Evolutionary conservation across 768 basidiomycete genomes (phyloP).

Genomic region (Stropharia rugosoannulata): DNA sequence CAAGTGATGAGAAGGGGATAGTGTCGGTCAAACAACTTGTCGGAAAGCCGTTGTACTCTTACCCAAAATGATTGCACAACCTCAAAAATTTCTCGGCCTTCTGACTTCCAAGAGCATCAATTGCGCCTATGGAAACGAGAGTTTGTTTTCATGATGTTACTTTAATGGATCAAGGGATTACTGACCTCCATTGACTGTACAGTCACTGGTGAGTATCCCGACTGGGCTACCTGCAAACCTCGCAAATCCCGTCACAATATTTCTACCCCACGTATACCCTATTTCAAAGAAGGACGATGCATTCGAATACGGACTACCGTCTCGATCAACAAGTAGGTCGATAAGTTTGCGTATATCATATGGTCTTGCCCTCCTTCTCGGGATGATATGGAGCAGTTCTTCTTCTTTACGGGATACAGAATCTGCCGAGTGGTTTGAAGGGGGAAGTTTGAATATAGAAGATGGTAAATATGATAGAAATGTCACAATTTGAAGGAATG

Average conservation of each 20-base stretch:
- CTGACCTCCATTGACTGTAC: slow-evolving; percentile 36
- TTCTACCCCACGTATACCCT: slow-evolving; percentile 34
- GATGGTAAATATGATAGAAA: slow-evolving; percentile 41
- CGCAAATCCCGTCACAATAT: slow-evolving; percentile 38
- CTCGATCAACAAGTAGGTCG: slow-evolving; percentile 30
- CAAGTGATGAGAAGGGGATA: neutral
- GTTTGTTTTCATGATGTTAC: neutral
- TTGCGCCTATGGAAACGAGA: slow-evolving; percentile 27
- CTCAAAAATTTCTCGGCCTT: slow-evolving; percentile 36
- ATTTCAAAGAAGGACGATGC: slow-evolving; percentile 35
- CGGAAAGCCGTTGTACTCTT: neutral
- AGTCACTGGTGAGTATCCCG: slow-evolving; percentile 37
- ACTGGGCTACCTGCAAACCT: slow-evolving; percentile 33
- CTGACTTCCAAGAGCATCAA: slow-evolving; percentile 38
- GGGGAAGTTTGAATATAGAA: slow-evolving; percentile 35
- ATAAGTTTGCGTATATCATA: slow-evolving; percentile 37
- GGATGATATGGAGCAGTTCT: slow-evolving; percentile 34
- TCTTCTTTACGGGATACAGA: slow-evolving; percentile 30
- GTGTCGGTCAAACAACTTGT: neutral
- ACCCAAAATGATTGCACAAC: slow-evolving; percentile 42
- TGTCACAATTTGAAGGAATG: slow-evolving; percentile 31
- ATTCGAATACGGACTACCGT: slow-evolving; percentile 15
- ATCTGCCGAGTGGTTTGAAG: slow-evolving; percentile 23
- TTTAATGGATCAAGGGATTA: neutral
- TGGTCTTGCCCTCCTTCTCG: slow-evolving; percentile 30